phyloP scores from a whole-genome alignment of 768 basidiomycete species.

The Omphalotus guepiniiformis region DNA sequence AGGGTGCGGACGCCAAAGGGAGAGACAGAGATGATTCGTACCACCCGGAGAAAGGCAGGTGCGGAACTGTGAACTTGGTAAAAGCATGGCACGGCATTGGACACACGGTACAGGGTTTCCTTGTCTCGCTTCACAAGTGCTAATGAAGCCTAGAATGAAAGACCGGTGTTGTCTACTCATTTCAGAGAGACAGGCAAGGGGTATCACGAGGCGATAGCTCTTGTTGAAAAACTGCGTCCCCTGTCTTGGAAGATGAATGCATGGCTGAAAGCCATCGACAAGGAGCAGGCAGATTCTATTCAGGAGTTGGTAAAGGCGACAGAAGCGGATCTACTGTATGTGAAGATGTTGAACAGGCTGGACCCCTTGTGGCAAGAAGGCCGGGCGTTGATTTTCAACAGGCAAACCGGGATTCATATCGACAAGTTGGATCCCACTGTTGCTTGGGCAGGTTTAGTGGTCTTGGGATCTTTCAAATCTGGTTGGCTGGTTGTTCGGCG shows the following conservation, averaged over 20 bases:
- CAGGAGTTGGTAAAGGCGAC: not conserved
- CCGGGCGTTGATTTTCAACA: conserved; percentile 2
- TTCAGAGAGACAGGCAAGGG: not conserved
- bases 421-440: not conserved
- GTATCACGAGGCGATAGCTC: not conserved
- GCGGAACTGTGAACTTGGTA: not conserved
- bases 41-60: not conserved
- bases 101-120: not conserved
- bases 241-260: not conserved
- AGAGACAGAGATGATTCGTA: not conserved
- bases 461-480: not conserved
- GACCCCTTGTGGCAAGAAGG: conserved; percentile 1
- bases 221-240: not conserved
- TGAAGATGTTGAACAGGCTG: not conserved
- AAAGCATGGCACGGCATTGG: not conserved
- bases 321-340: not conserved
- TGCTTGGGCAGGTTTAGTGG: not conserved
- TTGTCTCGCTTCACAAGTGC: not conserved
- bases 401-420: not conserved
- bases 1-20: not conserved
- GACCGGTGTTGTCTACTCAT: not conserved
- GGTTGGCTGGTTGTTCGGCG: not conserved
- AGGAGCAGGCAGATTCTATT: not conserved
- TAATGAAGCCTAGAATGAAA: not conserved
- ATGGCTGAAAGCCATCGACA: not conserved